Conservation (phyloP, 2,329 filamentous ascomycete genomes). For the Juglanconis oblonga region DNA sequence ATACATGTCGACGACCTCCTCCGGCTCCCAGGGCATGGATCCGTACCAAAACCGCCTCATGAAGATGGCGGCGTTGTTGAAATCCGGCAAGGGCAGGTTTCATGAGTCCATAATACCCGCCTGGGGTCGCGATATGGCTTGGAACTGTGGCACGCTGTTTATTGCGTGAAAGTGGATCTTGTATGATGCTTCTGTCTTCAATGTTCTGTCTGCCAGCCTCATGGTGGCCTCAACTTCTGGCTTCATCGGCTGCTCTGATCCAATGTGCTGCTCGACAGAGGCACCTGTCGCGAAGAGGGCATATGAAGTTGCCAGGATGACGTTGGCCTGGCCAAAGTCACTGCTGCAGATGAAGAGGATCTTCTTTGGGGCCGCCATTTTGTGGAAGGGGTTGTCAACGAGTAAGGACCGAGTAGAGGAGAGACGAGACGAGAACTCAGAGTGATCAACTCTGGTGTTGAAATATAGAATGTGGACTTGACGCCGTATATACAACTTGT, state of each 20-base stretch:
- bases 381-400: background rate
- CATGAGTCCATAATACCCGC: conserved; percentile 15
- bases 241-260: conserved; percentile 27
- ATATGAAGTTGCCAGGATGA: conserved; percentile 33
- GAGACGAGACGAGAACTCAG: background rate
- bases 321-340: conserved; percentile 34
- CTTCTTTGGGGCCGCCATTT: background rate
- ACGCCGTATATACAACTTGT: background rate
- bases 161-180: conserved; percentile 26
- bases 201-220: conserved; percentile 15
- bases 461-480: too few relatives aligned
- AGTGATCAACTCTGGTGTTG: too few relatives aligned
- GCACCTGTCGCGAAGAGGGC: conserved; percentile 32
- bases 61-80: conserved; percentile 19
- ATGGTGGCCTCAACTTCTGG: conserved; percentile 19
- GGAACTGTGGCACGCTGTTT: conserved; percentile 20
- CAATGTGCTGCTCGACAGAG: conserved; percentile 32
- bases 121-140: conserved; percentile 19
- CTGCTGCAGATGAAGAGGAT: conserved; percentile 32
- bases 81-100: background rate
- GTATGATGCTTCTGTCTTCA: conserved; percentile 18
- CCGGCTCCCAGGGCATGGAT: conserved; percentile 26
- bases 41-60: background rate
- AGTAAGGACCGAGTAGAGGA: background rate
- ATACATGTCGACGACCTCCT: conserved; percentile 30